Percentiles rank a stretch among this genome's conserved stretches.
phyloP scores from a whole-genome alignment of 345 rosid species.

The Litchi chinensis region DNA sequence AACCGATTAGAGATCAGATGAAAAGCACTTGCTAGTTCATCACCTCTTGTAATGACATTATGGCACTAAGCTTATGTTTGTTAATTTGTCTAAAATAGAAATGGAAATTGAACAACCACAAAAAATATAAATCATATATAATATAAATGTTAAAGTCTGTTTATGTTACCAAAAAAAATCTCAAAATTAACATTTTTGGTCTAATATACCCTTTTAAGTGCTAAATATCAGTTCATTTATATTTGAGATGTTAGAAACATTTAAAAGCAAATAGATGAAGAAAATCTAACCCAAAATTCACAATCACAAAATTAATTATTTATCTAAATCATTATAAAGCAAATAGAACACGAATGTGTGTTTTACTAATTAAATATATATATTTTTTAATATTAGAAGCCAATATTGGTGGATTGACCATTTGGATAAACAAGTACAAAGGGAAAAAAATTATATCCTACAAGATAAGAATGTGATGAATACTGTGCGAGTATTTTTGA shows the following conservation, averaged over 20 bases:
- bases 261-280: neutral
- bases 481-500: neutral
- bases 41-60: neutral
- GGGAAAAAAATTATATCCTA: neutral
- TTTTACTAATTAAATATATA: neutral
- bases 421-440: neutral
- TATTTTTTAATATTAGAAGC: neutral
- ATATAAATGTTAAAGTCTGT: neutral
- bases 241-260: neutral
- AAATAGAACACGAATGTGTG: neutral
- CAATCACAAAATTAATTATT: neutral
- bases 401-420: neutral
- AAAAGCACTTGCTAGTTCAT: neutral
- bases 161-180: neutral
- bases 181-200: neutral
- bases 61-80: neutral
- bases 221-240: no score
- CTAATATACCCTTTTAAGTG: neutral
- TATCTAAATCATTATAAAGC: neutral
- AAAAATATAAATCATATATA: neutral
- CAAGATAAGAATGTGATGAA: neutral
- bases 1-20: neutral
- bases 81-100: neutral
- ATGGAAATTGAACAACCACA: neutral
- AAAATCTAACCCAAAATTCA: neutral